Base-by-base conservation (phyloP, 805 yeast genomes). In the Saccharomycopsis synnaedendra region DNA sequence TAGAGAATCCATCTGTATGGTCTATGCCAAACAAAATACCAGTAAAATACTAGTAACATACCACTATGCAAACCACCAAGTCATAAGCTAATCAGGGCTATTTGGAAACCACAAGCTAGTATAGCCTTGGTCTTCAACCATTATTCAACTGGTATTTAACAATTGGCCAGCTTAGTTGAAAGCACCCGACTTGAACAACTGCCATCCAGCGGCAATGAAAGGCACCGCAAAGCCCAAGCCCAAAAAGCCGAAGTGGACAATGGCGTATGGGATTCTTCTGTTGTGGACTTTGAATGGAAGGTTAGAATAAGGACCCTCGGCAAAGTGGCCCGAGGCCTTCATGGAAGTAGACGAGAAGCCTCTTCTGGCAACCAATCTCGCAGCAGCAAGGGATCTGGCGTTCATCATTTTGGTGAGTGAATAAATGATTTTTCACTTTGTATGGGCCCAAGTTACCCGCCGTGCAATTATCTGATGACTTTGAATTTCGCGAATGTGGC, bases 211-310 rank as follows among this genome's bases (percentile, higher is more conserved):
- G 48, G 88, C 78, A 61, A 83, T 71, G 72, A 86, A 83, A 63
- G 97, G 97, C 49, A 82, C 70, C 53, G 78, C 75, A 54, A 80
- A 72, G 52, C 87, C 90, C 40, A 78, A 61, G 64, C 83, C 78
- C 56, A 82, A 73, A 70, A 79, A 82, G 46, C 88, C 78, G 74
- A 85, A 82, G 74, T 83, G 95, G 56, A 82, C 74, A 46, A 87
- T 70, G 57, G 80, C 85, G 66, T 76, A 88, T 57, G 97, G 97
- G 56, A 90, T 75, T 72, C 80, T 84, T 76, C 95, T 88, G 78
- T 81, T 74, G 76, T 87, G 88, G 55, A 90, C 95, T 75, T 79
- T 79, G 80, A 90, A 93, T 56, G 98, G 98, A 55, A 90, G 63
- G 78, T 93, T 90, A 61, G 83, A 72, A 81, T 93, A 93, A 43